Evolutionary conservation across 768 basidiomycete species (phyloP).

Genomic region (Grammothele lineata): DNA sequence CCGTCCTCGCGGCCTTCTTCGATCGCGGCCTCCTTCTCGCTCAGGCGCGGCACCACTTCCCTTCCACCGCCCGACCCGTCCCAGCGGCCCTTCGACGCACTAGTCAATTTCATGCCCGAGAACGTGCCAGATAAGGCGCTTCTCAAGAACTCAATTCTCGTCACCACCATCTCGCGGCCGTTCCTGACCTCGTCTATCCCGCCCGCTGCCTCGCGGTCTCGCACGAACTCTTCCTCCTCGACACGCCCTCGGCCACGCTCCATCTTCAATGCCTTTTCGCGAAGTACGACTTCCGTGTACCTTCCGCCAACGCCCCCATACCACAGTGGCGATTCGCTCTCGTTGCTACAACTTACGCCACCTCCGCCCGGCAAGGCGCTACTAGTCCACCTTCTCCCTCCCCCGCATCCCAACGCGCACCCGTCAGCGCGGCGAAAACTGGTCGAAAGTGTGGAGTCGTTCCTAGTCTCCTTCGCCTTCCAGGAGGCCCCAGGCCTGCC

Average conservation of each 20-base stretch:
- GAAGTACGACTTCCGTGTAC: conserved; percentile 10
- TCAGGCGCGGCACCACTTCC: conserved; percentile 1
- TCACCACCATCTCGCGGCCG: conserved; percentile 35
- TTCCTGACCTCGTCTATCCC: conserved; percentile 26
- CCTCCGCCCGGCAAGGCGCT: conserved; percentile 17
- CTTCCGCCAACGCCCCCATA: conserved; percentile 9
- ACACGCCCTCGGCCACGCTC: conserved; percentile 10
- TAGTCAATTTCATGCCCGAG: conserved; percentile 34
- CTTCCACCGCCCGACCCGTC: conserved; percentile 27
- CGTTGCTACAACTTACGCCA: background rate
- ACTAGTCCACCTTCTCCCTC: conserved; percentile 30
- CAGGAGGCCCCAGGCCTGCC: conserved; percentile 8
- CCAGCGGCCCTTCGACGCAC: conserved; percentile 35
- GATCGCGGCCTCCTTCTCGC: conserved; percentile 2
- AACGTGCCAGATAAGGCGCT: conserved; percentile 28
- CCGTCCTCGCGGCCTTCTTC: conserved; percentile 1
- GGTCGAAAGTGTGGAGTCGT: conserved; percentile 34
- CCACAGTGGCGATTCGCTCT: conserved; percentile 12
- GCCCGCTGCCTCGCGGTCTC: background rate
- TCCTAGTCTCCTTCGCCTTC: conserved; percentile 32
- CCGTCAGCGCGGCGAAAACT: conserved; percentile 24
- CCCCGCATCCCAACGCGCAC: conserved; percentile 7
- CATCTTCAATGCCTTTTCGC: conserved; percentile 7
- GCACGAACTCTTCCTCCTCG: conserved; percentile 5
- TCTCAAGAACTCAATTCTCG: conserved; percentile 36